phyloP scores from a whole-genome alignment of 2,329 filamentous ascomycete species.

The Phialocephala subalpina region DNA sequence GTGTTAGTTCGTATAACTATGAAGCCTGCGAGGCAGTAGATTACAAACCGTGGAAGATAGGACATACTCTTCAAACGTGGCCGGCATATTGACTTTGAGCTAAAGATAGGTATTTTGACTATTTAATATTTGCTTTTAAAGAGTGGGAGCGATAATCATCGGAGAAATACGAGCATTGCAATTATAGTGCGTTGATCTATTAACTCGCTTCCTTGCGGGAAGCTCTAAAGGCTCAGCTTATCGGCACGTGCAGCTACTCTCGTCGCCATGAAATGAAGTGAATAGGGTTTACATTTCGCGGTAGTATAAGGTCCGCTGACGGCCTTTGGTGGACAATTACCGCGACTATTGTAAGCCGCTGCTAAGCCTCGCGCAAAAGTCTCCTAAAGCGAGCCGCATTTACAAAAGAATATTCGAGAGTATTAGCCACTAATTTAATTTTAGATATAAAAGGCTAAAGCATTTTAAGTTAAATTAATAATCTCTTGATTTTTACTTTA shows the following conservation, averaged over 20 bases:
- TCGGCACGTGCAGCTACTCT: slow-evolving; percentile 13
- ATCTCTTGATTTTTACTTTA: no score
- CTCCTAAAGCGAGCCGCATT: no score
- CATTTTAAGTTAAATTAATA: no score
- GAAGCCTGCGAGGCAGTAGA: slow-evolving; percentile 14
- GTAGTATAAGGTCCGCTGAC: not conserved
- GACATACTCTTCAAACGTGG: slow-evolving; percentile 21
- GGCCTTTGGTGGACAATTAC: not conserved
- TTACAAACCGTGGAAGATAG: slow-evolving; percentile 15
- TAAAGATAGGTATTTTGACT: slow-evolving; percentile 24
- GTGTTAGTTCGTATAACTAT: slow-evolving; percentile 25
- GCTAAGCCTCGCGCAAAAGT: not conserved
- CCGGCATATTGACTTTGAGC: slow-evolving; percentile 22
- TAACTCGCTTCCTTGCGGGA: slow-evolving; percentile 8
- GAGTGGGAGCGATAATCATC: slow-evolving; percentile 21
- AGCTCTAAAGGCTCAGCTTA: slow-evolving; percentile 15
- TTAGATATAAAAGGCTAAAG: no score
- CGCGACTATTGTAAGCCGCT: not conserved
- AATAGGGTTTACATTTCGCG: no score
- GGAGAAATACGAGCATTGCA: slow-evolving; percentile 18
- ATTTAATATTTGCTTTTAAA: slow-evolving; percentile 23
- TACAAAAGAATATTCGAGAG: no score
- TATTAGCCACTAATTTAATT: no score
- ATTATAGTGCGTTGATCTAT: slow-evolving; percentile 13
- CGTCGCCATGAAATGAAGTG: slow-evolving; percentile 13